Evolutionary conservation across 805 yeast genomes (phyloP).

Genomic region (Hanseniaspora meyeri): DNA sequence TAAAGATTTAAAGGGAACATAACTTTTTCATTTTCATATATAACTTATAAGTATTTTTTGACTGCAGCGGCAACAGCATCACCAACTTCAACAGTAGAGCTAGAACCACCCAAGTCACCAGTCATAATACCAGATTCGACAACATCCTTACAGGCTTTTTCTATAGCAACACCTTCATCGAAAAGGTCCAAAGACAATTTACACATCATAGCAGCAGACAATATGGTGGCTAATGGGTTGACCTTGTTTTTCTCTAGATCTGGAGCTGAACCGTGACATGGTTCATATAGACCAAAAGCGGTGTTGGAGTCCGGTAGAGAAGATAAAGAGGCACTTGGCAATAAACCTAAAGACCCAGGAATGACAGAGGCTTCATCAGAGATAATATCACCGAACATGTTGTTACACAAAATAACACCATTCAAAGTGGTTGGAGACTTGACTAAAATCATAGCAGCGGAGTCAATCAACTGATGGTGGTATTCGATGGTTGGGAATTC

Average conservation of each 20-base stretch:
- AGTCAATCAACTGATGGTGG: slow-evolving; percentile 92
- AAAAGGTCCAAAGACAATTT: slow-evolving; percentile 72
- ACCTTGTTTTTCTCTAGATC: slow-evolving; percentile 79
- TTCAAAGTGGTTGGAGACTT: slow-evolving; percentile 83
- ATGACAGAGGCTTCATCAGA: slow-evolving; percentile 96
- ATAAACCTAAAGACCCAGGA: slow-evolving; percentile 91
- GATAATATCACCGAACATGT: slow-evolving; percentile 97
- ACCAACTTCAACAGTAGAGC: slow-evolving; percentile 80
- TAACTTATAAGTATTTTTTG: slow-evolving; percentile 16
- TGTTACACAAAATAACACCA: slow-evolving; percentile 83
- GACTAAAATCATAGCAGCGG: slow-evolving; percentile 96
- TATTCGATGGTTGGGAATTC: slow-evolving; percentile 84
- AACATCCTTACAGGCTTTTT: slow-evolving; percentile 72
- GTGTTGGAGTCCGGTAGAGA: slow-evolving; percentile 90
- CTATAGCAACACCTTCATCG: slow-evolving; percentile 79
- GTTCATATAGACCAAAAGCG: slow-evolving; percentile 95
- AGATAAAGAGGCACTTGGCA: slow-evolving; percentile 90
- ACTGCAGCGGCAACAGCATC: slow-evolving; percentile 79
- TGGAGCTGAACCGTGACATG: slow-evolving; percentile 98
- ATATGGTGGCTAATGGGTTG: slow-evolving; percentile 88
- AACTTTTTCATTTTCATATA: background rate
- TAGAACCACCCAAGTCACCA: slow-evolving; percentile 79
- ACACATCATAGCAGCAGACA: slow-evolving; percentile 96
- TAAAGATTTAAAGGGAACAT: too few relatives aligned
- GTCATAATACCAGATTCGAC: slow-evolving; percentile 79